Base-by-base conservation (phyloP, 805 yeast genomes). In the Metschnikowia proteae region DNA sequence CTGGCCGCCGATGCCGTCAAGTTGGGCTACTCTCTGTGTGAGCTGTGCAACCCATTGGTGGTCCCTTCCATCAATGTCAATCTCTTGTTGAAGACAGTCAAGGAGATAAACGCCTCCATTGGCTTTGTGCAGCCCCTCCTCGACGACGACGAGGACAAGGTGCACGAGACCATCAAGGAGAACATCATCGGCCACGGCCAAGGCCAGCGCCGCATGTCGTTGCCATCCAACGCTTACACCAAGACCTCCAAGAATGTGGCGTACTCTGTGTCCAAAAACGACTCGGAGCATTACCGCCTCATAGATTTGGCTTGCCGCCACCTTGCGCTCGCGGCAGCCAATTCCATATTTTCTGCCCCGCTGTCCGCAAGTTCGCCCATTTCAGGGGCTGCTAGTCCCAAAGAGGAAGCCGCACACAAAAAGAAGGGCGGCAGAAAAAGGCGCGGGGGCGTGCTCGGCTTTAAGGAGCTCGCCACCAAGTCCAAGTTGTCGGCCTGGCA, bases 401-500 rank as follows among this genome's bases (percentile, higher is more conserved):
- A 53, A 49, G 52, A 58, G 27, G 66, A 61, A 10, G 35, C 30
- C 29, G 39, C 41, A 34, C n/a, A 13, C 33, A 47, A 45, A 39
- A 47, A 46, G 37, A 49, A 55, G 11, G 52, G 50, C 22, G 60
- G 62, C 34, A 69, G 63, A 44, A 76, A 79, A 62, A 79, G 86
- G 72, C 74, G 88, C 65, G 92, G 92, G 17, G 90, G 89, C 37
- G 88, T 84, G 8, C 67, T 85, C 41, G 92, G 91, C 0, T 89
- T 89, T 71, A 86, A 88, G 64, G 96, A 89, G 63, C 75, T 89
- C 60, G 96, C 96, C 6, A 83, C 88, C 22, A 86, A 88, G 61
- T 83, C 90, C 7, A 85, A 85, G 56, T 75, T 89, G 50, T 80
- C 88, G 8, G 94, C 96, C 26, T 89, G 96, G 96, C 96, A 89